Evolutionary conservation across 495 filamentous ascomycete genomes (phyloP), one percentile per base, ranked within the genome.

Genomic region (Aspergillus funiculosus): DNA sequence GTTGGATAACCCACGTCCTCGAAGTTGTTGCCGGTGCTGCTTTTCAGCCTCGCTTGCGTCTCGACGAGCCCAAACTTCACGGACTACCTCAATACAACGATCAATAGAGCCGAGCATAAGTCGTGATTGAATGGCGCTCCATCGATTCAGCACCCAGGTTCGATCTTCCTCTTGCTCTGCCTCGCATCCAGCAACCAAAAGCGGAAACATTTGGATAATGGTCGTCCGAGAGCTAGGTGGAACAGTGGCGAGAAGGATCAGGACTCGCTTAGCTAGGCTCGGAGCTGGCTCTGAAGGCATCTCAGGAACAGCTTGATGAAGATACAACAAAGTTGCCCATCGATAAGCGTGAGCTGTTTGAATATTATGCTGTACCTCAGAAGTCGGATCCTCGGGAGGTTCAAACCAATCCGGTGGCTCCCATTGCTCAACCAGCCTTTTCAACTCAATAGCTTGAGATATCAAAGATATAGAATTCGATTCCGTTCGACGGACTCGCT

Each of bases 261-360:
- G 53, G 2, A 81, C 79, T 14, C 77, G 75, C 46, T 81, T 77
- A 2, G 85, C 81, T 4, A 89, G 66, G 10, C 76, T 74, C 10
- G 72, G 70, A 3, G 79, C 69, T 5, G 70, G 61, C 20, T 69
- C 65, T 1, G 74, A 83, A 6, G 82, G 82, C 25, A 89, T 76
- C 54, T 88, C 85, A 2, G 86, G 86, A 3, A 90, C 81, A 4
- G 86, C 82, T 60, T 89, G 83, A 43, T 87, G 84, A 1, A 90
- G 77, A 47, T 87, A 86, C 4, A 89, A 63, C 6, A 90, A 61
- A 0, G 83, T 87, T 3, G 86, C 85, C 70, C 76, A 85, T 28
- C 82, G 81, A 52, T 90, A 90, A 8, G 86, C 83, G 57, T 87
- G 78, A 1, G 86, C 86, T 0, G 83, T 87, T 43, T 80, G 79